These are phyloP conservation scores for Pyrrhoderma noxium DNA, from an alignment of 1,284 basidiomycete species.

Conservation along the genomic window DNA sequence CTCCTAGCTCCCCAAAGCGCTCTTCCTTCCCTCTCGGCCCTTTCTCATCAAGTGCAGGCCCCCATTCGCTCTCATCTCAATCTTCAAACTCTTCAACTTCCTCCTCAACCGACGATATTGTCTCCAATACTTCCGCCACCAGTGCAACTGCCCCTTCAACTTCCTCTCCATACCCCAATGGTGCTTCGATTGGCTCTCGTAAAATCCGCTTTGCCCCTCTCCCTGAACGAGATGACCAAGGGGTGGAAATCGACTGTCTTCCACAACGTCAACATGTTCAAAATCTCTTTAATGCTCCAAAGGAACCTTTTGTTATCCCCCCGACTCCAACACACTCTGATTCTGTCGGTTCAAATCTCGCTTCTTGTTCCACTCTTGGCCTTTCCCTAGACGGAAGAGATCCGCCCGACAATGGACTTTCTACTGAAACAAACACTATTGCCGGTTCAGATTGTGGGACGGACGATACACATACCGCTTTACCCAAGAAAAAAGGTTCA, in stretches of 20 bases:
- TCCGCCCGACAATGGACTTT: constrained; percentile 21
- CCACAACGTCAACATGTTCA: constrained; percentile 8
- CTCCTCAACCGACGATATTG: constrained; percentile 16
- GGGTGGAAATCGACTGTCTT: constrained; percentile 32
- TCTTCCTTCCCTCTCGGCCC: constrained; percentile 6
- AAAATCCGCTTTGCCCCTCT: constrained; percentile 70
- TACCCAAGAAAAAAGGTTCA: constrained; percentile 24
- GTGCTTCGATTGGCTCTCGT: constrained; percentile 23
- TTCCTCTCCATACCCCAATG: not conserved
- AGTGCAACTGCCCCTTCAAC: constrained; percentile 3
- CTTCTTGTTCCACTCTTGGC: constrained; percentile 14
- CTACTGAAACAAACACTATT: constrained; percentile 25
- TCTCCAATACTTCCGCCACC: constrained; percentile 13
- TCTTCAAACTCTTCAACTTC: constrained; percentile 14
- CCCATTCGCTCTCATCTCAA: constrained; percentile 9
- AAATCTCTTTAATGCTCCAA: constrained; percentile 2
- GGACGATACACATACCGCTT: constrained; percentile 18
- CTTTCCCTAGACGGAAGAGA: constrained; percentile 14
- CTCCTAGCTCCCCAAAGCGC: constrained; percentile 13
- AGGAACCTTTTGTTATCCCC: constrained; percentile 2
- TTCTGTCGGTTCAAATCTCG: not conserved
- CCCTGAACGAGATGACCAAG: constrained; percentile 44
- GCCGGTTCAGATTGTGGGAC: constrained; percentile 12
- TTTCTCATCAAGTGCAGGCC: not conserved
- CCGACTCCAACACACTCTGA: constrained; percentile 2